These are phyloP conservation scores for Lactifluus rugatus DNA, from an alignment of 768 basidiomycete genomes.

Conservation along the genomic window DNA sequence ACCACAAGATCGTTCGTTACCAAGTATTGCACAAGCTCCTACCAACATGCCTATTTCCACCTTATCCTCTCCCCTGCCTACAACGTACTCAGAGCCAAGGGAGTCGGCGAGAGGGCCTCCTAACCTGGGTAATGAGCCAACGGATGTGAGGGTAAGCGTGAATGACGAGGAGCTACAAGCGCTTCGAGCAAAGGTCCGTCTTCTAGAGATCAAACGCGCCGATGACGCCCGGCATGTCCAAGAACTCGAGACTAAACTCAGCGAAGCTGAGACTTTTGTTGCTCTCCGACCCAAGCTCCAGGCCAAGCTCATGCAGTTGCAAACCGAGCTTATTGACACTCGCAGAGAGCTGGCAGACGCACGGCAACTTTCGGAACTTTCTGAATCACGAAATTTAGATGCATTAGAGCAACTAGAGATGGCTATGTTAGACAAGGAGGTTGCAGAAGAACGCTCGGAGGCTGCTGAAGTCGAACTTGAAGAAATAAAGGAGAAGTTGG, in stretches of 20 bases:
- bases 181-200: conserved; percentile 69
- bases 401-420: conserved; percentile 88
- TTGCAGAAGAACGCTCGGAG: conserved; percentile 90
- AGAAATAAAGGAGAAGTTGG: conserved; percentile 66
- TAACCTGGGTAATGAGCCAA: background rate
- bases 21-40: conserved; percentile 13
- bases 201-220: conserved; percentile 76
- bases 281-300: conserved; percentile 84
- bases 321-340: conserved; percentile 67
- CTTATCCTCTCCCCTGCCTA: conserved; percentile 6
- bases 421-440: conserved; percentile 90
- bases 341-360: conserved; percentile 71
- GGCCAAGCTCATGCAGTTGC: conserved; percentile 72
- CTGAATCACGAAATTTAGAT: conserved; percentile 65
- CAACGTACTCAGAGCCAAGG: conserved; percentile 1
- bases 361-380: conserved; percentile 60
- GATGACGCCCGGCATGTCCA: conserved; percentile 81
- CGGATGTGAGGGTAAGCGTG: background rate
- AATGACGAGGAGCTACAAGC: conserved; percentile 66
- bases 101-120: background rate
- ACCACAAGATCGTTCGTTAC: conserved; percentile 7
- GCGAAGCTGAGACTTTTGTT: conserved; percentile 77
- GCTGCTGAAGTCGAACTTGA: conserved; percentile 68
- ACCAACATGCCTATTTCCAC: background rate
- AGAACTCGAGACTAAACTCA: conserved; percentile 74